These are phyloP conservation scores for Penicillium lividum DNA, from an alignment of 495 filamentous ascomycete species.

Conservation along the genomic window DNA sequence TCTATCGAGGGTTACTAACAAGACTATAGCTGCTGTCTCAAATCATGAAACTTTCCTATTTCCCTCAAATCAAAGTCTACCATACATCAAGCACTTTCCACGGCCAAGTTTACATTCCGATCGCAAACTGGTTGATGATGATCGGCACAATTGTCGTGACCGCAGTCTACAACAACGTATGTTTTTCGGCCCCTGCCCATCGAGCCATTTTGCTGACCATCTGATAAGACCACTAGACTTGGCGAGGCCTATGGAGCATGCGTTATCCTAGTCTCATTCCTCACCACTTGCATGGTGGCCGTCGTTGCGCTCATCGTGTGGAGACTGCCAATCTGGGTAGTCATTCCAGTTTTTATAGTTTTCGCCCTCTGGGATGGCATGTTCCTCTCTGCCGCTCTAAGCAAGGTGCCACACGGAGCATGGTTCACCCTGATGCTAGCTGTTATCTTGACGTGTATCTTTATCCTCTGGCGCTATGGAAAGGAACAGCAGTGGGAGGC, in stretches of 20 bases:
- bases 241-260: constrained; percentile 60
- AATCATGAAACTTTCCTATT: constrained; percentile 72
- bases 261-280: constrained; percentile 72
- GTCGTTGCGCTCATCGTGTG: constrained; percentile 68
- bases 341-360: constrained; percentile 60
- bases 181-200: background rate
- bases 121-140: constrained; percentile 72
- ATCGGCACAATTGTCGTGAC: constrained; percentile 69
- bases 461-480: constrained; percentile 71
- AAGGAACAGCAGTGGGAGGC: constrained; percentile 72
- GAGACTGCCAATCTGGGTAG: constrained; percentile 55
- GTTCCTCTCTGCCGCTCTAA: constrained; percentile 65
- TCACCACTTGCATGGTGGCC: constrained; percentile 68
- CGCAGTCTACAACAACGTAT: constrained; percentile 66
- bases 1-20: background rate
- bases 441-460: constrained; percentile 53
- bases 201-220: background rate
- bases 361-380: constrained; percentile 63
- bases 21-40: constrained; percentile 61
- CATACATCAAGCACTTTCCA: constrained; percentile 66
- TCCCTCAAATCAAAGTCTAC: constrained; percentile 66
- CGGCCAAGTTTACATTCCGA: constrained; percentile 69
- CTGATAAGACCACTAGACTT: constrained; percentile 41
- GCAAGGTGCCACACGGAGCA: constrained; percentile 68
- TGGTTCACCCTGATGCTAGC: constrained; percentile 71